Conservation (phyloP, 2,329 filamentous ascomycete species). For the Drechslera avenae region DNA sequence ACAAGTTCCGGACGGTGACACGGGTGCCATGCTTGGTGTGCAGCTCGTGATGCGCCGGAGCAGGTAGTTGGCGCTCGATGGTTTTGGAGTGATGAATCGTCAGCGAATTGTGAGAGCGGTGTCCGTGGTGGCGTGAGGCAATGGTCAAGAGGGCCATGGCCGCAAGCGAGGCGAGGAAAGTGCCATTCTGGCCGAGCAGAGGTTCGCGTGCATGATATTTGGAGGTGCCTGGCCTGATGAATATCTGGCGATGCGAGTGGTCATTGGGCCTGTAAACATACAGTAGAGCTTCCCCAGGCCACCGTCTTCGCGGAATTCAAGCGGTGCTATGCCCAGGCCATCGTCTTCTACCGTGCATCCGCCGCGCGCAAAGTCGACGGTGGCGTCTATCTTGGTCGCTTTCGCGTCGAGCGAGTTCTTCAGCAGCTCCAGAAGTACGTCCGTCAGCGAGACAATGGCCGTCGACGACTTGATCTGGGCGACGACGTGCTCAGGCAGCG, state of each 20-base stretch:
- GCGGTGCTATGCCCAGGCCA: slow-evolving; percentile 74
- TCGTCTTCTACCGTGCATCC: slow-evolving; percentile 84
- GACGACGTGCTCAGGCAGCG: slow-evolving; percentile 71
- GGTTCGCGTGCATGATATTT: slow-evolving; percentile 58
- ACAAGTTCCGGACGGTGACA: slow-evolving; percentile 77
- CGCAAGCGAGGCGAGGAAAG: slow-evolving; percentile 77
- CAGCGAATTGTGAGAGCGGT: slow-evolving; percentile 68
- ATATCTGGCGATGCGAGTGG: background rate
- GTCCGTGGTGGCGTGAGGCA: slow-evolving; percentile 68
- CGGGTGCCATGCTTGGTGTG: slow-evolving; percentile 72
- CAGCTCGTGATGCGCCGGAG: slow-evolving; percentile 61
- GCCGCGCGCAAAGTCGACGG: slow-evolving; percentile 75
- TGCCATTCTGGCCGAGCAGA: slow-evolving; percentile 70
- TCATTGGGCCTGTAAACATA: slow-evolving; percentile 47
- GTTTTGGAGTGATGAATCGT: slow-evolving; percentile 71
- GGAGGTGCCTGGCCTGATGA: slow-evolving; percentile 70
- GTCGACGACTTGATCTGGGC: slow-evolving; percentile 85
- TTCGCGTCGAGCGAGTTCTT: slow-evolving; percentile 85
- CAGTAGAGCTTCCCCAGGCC: slow-evolving; percentile 75
- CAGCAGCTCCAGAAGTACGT: slow-evolving; percentile 72
- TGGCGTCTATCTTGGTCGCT: slow-evolving; percentile 70
- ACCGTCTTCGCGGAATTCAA: slow-evolving; percentile 73
- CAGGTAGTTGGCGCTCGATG: slow-evolving; percentile 68
- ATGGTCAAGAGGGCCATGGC: slow-evolving; percentile 78
- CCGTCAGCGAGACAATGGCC: slow-evolving; percentile 75